Percentiles rank a stretch among this genome's conserved stretches.
These are phyloP conservation scores for Bryoerythrophyllum caledonicum DNA, from an alignment of 225 moss, liverwort and hornwort genomes.

Conservation along the genomic window DNA sequence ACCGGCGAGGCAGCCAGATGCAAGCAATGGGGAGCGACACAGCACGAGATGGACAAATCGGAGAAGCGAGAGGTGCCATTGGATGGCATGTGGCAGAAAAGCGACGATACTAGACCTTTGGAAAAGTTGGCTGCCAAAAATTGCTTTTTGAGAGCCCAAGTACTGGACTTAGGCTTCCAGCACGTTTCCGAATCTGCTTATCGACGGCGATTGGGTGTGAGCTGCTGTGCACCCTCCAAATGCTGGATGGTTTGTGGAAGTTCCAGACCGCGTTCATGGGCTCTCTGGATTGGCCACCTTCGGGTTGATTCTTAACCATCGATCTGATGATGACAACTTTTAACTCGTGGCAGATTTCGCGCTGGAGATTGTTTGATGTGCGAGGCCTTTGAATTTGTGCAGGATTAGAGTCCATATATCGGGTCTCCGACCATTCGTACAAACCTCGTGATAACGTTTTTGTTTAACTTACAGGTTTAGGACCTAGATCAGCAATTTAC, in stretches of 20 bases:
- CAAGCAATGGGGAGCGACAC: constrained; percentile 24
- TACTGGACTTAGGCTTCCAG: background rate
- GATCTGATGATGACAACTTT: background rate
- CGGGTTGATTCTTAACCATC: background rate
- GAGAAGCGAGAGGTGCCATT: constrained; percentile 11
- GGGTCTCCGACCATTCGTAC: background rate
- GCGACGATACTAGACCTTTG: no score
- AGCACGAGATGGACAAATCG: background rate
- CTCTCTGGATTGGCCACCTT: background rate
- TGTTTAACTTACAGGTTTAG: background rate
- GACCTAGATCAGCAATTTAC: background rate
- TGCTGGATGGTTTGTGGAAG: background rate
- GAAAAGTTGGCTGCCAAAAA: background rate
- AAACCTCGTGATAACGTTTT: background rate
- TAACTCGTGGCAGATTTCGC: background rate
- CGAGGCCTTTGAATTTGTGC: background rate
- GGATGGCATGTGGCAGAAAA: constrained; percentile 24
- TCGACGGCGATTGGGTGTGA: constrained; percentile 1
- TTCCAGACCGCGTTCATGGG: no score
- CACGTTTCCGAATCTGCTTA: constrained; percentile 9
- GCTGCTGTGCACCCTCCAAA: background rate
- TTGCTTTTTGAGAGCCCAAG: background rate
- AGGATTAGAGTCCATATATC: background rate
- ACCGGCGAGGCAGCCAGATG: constrained; percentile 26
- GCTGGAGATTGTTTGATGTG: background rate